phyloP scores from a whole-genome alignment of 2,329 filamentous ascomycete genomes.

The Xenoacremonium recifei region DNA sequence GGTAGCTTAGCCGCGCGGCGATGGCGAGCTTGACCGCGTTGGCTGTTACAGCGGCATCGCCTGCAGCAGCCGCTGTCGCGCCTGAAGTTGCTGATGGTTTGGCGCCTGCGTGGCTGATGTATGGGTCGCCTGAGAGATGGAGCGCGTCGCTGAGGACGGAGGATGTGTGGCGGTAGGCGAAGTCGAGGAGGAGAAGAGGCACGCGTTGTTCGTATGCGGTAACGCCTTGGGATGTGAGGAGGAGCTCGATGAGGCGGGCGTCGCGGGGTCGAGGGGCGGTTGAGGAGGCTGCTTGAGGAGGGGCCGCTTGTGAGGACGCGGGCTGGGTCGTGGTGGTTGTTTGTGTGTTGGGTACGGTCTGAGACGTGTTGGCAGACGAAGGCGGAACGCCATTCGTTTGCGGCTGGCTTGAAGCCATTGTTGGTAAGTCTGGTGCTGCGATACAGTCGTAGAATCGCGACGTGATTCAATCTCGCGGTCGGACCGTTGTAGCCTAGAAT shows the following conservation, averaged over 20 bases:
- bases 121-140: conserved; percentile 67
- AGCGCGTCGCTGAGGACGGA: conserved; percentile 69
- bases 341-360: conserved; percentile 37
- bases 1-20: conserved; percentile 63
- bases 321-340: conserved; percentile 29
- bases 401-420: conserved; percentile 39
- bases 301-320: conserved; percentile 21
- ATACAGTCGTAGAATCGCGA: background rate
- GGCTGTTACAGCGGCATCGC: conserved; percentile 59
- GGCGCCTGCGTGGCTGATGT: conserved; percentile 56
- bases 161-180: conserved; percentile 79
- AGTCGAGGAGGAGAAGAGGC: conserved; percentile 79
- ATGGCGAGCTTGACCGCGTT: conserved; percentile 74
- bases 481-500: too few species aligned
- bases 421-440: background rate
- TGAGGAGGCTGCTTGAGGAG: conserved; percentile 32
- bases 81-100: conserved; percentile 50
- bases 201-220: conserved; percentile 80
- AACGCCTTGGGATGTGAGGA: conserved; percentile 76
- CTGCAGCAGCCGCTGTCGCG: conserved; percentile 45
- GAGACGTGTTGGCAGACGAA: conserved; percentile 37
- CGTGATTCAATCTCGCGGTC: conserved; percentile 3
- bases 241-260: conserved; percentile 74
- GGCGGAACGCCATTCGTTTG: conserved; percentile 54
- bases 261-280: conserved; percentile 67